Base-by-base conservation (phyloP, 306 rosid species). In the Dryas drummondii region DNA sequence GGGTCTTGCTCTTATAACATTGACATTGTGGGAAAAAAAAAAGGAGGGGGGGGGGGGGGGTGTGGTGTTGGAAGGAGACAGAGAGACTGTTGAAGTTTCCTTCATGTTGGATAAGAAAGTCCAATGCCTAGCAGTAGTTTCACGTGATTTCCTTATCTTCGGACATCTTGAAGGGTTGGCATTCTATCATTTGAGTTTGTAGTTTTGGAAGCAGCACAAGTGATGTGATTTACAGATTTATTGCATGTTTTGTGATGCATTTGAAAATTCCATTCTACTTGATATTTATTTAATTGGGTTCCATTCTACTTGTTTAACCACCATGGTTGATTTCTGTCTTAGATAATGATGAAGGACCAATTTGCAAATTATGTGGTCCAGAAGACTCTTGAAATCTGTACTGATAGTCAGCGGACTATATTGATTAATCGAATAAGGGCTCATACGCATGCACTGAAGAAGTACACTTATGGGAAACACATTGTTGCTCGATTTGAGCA, bases 401-500 rank as follows among this genome's bases (percentile, higher is more conserved):
- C 88, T 8, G 90, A 89, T 63, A 82, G 80, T 70, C 91, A 89
- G 48, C 84, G 76, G 68, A 79, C 70, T 37, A 61, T 64, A 55
- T 66, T 89, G 74, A 85, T 85, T 42, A 79, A 80, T 78, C 84
- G 82, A 44, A 78, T 85, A 56, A 87, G 88, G 78, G 73, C 80
- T 67, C 88, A 89, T 80, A 82, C 86, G 7, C 84, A 82, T 77
- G 91, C 91, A 67, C 77, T 89, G 86, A 89, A 89, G 91, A 89
- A 89, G 79, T 87, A 89, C 77, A 89, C 94, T n/a, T 89, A 89
- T 0, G 91, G 91, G 75, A 89, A 89, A 75, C 94, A 89, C 85
- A 89, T 89, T 49, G 90, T 89, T 67, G 84, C 91, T 71, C 91
- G 94, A 26, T 80, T 84, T 55, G 94, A 84, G 51, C 87, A 77